These are phyloP conservation scores for Aaosphaeria arxii DNA, from an alignment of 2,329 filamentous ascomycete genomes.

Conservation along the genomic window DNA sequence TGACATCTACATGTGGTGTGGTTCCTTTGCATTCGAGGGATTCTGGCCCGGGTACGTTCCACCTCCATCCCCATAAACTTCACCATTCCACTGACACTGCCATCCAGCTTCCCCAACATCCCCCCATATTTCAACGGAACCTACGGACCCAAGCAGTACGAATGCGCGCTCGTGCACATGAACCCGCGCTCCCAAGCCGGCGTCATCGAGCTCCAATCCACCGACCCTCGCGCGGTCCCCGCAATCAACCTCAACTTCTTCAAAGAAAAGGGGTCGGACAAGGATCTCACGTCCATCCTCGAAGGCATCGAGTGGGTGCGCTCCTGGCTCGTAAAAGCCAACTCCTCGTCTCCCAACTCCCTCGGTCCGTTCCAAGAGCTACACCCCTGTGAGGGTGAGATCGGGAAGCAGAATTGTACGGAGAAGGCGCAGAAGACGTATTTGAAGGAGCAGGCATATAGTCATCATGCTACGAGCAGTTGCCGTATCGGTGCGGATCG, in stretches of 20 bases:
- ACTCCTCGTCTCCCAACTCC: constrained; percentile 22
- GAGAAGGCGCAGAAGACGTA: constrained; percentile 35
- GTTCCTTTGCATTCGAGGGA: constrained; percentile 22
- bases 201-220: constrained; percentile 56
- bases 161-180: constrained; percentile 27
- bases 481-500: constrained; percentile 6
- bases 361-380: constrained; percentile 44
- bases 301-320: constrained; percentile 57
- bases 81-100: too few species aligned
- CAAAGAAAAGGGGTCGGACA: constrained; percentile 36
- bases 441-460: constrained; percentile 10
- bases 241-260: constrained; percentile 46
- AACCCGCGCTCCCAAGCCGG: constrained; percentile 59
- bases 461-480: constrained; percentile 8
- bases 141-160: constrained; percentile 21
- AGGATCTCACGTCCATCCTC: constrained; percentile 52
- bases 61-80: neutral
- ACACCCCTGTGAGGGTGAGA: constrained; percentile 52
- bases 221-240: constrained; percentile 61
- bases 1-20: constrained; percentile 30
- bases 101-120: constrained; percentile 13
- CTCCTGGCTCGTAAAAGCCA: constrained; percentile 26
- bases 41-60: constrained; percentile 20
- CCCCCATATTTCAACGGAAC: constrained; percentile 17
- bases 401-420: constrained; percentile 49